Percentiles rank a stretch among this genome's conserved stretches.
phyloP scores from a whole-genome alignment of 345 rosid species.

The Linum trigynum region DNA sequence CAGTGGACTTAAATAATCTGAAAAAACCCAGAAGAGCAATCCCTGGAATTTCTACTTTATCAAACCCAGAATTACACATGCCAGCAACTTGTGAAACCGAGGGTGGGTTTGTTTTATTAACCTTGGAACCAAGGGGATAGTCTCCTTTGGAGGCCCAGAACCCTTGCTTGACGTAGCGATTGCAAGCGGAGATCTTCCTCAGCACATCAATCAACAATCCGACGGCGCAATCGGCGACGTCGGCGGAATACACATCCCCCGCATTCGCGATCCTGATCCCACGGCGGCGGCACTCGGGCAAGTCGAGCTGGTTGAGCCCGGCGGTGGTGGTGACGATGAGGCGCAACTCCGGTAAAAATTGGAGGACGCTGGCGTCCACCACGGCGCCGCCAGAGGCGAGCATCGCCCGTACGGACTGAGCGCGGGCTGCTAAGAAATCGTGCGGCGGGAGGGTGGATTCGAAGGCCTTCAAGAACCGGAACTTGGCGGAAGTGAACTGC shows the following conservation, averaged over 20 bases:
- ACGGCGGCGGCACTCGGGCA: conserved; percentile 9
- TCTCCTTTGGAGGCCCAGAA: conserved; percentile 17
- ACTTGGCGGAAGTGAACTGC: conserved; percentile 11
- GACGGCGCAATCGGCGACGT: conserved; percentile 14
- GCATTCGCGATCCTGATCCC: conserved; percentile 16
- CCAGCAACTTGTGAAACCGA: too few species aligned
- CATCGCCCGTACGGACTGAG: conserved; percentile 8
- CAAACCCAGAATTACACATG: background rate
- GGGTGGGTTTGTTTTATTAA: background rate
- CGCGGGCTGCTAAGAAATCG: background rate
- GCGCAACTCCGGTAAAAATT: conserved; percentile 11
- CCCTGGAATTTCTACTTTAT: too few species aligned
- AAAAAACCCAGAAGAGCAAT: background rate
- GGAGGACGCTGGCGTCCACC: conserved; percentile 8
- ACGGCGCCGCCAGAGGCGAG: background rate
- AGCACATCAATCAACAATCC: conserved; percentile 14
- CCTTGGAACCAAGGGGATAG: conserved; percentile 19
- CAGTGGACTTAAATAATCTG: background rate
- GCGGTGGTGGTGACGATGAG: conserved; percentile 9
- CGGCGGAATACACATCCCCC: conserved; percentile 6
- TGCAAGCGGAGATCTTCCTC: conserved; percentile 9
- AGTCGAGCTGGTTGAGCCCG: conserved; percentile 17
- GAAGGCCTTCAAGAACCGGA: conserved; percentile 10
- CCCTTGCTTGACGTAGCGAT: conserved; percentile 11
- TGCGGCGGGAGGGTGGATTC: background rate